A percentile compares a stretch with the other conserved stretches of the same genome.
phyloP scores from a whole-genome alignment of 2,329 filamentous ascomycete genomes.

The Cordyceps farinosa region DNA sequence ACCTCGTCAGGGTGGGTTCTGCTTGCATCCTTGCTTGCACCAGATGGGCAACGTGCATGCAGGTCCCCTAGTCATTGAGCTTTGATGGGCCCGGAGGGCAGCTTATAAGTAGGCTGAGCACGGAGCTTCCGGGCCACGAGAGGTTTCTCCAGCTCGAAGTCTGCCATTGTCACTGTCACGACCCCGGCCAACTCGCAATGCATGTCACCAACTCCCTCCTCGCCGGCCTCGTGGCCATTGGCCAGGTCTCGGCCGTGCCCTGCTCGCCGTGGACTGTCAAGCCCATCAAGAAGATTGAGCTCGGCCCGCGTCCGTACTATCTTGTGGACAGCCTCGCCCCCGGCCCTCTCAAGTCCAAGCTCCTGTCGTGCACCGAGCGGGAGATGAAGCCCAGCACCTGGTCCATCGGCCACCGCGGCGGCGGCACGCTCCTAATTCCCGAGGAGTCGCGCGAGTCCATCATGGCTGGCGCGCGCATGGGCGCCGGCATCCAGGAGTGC shows the following conservation, averaged over 20 bases:
- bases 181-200: constrained; percentile 26
- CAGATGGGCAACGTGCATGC: neutral
- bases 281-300: constrained; percentile 48
- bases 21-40: neutral
- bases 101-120: constrained; percentile 12
- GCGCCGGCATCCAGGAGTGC: constrained; percentile 63
- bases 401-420: constrained; percentile 61
- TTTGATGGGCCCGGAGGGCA: neutral
- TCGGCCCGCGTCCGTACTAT: constrained; percentile 63
- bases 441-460: constrained; percentile 60
- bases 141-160: neutral
- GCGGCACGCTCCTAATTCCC: constrained; percentile 59
- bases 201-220: constrained; percentile 29
- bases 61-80: neutral
- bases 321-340: constrained; percentile 61
- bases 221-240: constrained; percentile 30
- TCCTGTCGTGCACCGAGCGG: constrained; percentile 55
- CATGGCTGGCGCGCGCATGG: constrained; percentile 63
- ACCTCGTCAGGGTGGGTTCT: neutral
- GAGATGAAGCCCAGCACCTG: constrained; percentile 50
- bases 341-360: constrained; percentile 55
- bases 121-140: neutral
- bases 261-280: constrained; percentile 24
- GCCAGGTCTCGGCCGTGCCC: constrained; percentile 28
- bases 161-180: neutral